Conservation (phyloP, 2,329 filamentous ascomycete species). For the Cladobotryum protrusum region DNA sequence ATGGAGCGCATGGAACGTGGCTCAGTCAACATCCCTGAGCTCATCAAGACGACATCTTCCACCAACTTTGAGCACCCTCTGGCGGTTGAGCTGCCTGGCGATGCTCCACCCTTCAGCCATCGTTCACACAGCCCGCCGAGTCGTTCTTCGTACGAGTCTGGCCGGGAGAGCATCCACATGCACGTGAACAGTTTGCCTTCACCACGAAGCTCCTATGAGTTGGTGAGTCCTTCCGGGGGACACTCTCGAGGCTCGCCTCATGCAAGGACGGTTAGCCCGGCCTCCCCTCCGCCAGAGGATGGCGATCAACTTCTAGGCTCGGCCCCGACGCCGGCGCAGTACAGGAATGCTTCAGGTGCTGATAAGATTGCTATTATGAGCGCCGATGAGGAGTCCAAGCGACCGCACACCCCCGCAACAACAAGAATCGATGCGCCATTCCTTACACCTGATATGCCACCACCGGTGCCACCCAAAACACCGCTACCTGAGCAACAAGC, state of each 20-base stretch:
- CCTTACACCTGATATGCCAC: slow-evolving; percentile 71
- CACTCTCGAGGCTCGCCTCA: slow-evolving; percentile 23
- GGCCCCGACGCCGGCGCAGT: slow-evolving; percentile 54
- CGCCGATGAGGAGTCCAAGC: slow-evolving; percentile 50
- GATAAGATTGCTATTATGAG: slow-evolving; percentile 64
- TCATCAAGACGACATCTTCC: slow-evolving; percentile 35
- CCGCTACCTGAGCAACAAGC: slow-evolving; percentile 50
- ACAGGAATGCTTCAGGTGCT: slow-evolving; percentile 48
- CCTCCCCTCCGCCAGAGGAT: slow-evolving; percentile 31
- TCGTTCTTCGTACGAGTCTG: slow-evolving; percentile 53
- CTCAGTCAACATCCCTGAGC: slow-evolving; percentile 36
- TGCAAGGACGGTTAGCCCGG: slow-evolving; percentile 25
- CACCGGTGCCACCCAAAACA: slow-evolving; percentile 72
- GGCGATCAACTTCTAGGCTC: slow-evolving; percentile 49
- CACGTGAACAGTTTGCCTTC: slow-evolving; percentile 33
- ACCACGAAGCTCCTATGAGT: slow-evolving; percentile 46
- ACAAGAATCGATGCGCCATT: slow-evolving; percentile 57
- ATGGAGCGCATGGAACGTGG: slow-evolving; percentile 57
- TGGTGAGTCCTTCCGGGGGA: slow-evolving; percentile 29
- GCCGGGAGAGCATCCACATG: slow-evolving; percentile 43
- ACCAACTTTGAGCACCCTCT: slow-evolving; percentile 39
- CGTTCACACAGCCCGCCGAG: slow-evolving; percentile 33
- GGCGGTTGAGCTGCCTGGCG: slow-evolving; percentile 54
- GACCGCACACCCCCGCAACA: slow-evolving; percentile 21
- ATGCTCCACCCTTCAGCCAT: slow-evolving; percentile 38